Evolutionary conservation across 2,329 filamentous ascomycete genomes (phyloP).

Genomic region (Zymoseptoria pseudotritici): DNA sequence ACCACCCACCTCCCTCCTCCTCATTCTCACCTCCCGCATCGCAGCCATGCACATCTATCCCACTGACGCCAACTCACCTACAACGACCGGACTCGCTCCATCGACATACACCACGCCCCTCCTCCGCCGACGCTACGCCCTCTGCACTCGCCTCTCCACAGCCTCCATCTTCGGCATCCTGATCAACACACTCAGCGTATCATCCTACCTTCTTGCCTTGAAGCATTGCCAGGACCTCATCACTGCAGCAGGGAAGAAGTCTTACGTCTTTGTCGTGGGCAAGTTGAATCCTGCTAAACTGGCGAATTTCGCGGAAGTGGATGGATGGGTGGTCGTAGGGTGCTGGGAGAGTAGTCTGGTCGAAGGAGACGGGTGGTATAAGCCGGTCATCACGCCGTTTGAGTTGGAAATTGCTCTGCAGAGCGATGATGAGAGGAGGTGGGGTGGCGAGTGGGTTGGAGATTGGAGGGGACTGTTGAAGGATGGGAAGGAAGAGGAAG

Average conservation of each 20-base stretch:
- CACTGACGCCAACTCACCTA: neutral
- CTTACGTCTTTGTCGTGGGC: conserved; percentile 91
- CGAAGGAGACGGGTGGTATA: conserved; percentile 82
- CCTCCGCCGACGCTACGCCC: conserved; percentile 80
- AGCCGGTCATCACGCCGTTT: conserved; percentile 88
- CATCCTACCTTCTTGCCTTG: conserved; percentile 80
- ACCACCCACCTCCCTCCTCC: conserved; percentile 72
- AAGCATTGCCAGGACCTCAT: conserved; percentile 67
- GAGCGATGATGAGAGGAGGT: conserved; percentile 67
- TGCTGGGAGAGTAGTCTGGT: conserved; percentile 96
- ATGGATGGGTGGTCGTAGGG: conserved; percentile 93
- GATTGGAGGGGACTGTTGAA: conserved; percentile 66
- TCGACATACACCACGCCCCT: conserved; percentile 42
- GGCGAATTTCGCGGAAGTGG: conserved; percentile 91
- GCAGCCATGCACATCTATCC: conserved; percentile 66
- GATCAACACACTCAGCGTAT: conserved; percentile 88
- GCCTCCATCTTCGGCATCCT: conserved; percentile 85
- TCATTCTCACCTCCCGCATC: conserved; percentile 80
- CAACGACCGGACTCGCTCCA: conserved; percentile 1
- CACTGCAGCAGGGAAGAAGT: conserved; percentile 77
- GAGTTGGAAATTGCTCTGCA: conserved; percentile 74
- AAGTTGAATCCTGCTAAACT: conserved; percentile 94
- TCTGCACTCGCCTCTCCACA: conserved; percentile 71
- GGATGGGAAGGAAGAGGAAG: conserved; percentile 9
- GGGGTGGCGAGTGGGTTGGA: conserved; percentile 83